These are phyloP conservation scores for Annona cherimola DNA, from an alignment of 164 flowering plant genomes.

Conservation along the genomic window DNA sequence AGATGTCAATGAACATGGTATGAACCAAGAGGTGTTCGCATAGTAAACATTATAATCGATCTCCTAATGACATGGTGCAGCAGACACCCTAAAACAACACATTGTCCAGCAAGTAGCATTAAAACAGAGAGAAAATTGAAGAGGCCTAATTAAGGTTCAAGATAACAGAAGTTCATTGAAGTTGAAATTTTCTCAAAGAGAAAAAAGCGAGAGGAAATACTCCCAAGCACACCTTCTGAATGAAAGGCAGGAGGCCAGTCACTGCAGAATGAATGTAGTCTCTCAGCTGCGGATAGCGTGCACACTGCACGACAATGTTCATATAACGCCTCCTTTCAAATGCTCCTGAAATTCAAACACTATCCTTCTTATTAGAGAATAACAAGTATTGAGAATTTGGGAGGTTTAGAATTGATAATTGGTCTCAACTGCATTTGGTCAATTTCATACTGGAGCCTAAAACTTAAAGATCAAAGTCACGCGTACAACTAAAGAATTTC, in stretches of 20 bases:
- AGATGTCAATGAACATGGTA: no score
- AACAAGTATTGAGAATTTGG: neutral
- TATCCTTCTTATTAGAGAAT: neutral
- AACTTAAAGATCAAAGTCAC: neutral
- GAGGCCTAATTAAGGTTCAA: no score
- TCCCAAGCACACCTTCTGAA: conserved; percentile 50
- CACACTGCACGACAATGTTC: conserved; percentile 77
- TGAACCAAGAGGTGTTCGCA: no score
- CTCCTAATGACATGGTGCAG: no score
- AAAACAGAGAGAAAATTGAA: no score
- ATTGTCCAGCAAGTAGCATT: no score
- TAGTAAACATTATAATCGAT: no score
- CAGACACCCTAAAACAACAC: no score
- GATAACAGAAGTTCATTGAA: no score
- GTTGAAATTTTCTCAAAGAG: neutral
- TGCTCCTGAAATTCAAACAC: conserved; percentile 42
- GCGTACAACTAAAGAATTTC: no score
- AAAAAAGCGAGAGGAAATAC: neutral
- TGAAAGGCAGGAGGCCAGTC: conserved; percentile 52
- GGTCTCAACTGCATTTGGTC: neutral
- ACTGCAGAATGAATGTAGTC: conserved; percentile 73
- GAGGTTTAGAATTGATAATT: neutral
- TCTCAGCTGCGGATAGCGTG: conserved; percentile 70
- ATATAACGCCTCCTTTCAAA: conserved; percentile 85
- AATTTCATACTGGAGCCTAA: neutral